These are phyloP conservation scores for Pleurotus eryngii DNA, from an alignment of 768 basidiomycete species.

Conservation along the genomic window DNA sequence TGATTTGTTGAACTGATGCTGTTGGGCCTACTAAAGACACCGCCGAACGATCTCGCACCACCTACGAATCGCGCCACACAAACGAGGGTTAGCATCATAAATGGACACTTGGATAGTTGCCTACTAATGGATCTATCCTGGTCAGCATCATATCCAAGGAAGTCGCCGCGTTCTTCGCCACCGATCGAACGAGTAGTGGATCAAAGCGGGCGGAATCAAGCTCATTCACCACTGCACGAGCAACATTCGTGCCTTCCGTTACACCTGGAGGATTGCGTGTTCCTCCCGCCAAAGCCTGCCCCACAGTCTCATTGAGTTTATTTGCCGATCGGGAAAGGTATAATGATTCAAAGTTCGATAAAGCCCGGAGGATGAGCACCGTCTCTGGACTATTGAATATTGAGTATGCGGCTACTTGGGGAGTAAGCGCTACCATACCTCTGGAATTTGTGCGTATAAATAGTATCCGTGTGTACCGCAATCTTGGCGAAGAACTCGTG, in stretches of 20 bases:
- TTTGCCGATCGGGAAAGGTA: conserved; percentile 84
- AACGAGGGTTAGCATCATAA: not conserved
- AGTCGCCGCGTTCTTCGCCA: conserved; percentile 69
- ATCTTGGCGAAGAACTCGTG: conserved; percentile 98
- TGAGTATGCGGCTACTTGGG: no score
- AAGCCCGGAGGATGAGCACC: conserved; percentile 76
- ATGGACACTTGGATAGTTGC: conserved; percentile 20
- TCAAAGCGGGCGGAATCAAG: conserved; percentile 92
- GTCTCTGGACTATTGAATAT: conserved; percentile 75
- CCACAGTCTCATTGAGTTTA: conserved; percentile 80
- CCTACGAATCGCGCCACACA: conserved; percentile 34
- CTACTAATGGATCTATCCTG: conserved; percentile 67
- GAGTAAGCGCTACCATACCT: conserved; percentile 45
- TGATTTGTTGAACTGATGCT: conserved; percentile 73
- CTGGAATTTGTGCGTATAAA: conserved; percentile 81
- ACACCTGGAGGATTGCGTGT: conserved; percentile 66
- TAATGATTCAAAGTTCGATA: conserved; percentile 81
- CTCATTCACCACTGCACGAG: conserved; percentile 82
- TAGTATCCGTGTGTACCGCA: conserved; percentile 91
- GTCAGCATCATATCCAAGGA: conserved; percentile 68
- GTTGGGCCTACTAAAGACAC: conserved; percentile 70
- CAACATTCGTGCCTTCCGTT: conserved; percentile 73
- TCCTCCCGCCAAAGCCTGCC: conserved; percentile 73
- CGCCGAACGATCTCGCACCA: conserved; percentile 75
- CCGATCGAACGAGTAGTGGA: conserved; percentile 75